Base-by-base conservation (phyloP, 2,329 filamentous ascomycete genomes). In the Plectosphaerella sp. region DNA sequence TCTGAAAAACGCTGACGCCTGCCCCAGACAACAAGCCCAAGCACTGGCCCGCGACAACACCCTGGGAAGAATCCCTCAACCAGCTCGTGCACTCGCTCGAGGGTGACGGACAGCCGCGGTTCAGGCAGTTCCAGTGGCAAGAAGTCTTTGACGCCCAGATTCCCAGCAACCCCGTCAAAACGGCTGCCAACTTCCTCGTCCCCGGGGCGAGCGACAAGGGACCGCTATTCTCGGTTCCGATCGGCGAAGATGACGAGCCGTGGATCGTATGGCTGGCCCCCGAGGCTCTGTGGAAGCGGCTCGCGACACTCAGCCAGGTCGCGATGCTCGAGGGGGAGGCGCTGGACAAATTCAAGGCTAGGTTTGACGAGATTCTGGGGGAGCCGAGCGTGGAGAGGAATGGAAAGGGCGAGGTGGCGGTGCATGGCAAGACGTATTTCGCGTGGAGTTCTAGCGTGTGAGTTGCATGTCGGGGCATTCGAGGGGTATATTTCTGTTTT, bases 231-330 rank as follows among this genome's bases (percentile, higher is more conserved):
- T 76, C 80, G 12, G 71, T 85, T 36, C 85, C 86, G 1, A 67
- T 89, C 7, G 78, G 77, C 10, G 78, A 86, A 61, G 72, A 80
- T 28, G 71, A 67, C 28, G 71, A 83, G 46, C 69, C 73, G 46
- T 87, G 84, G 73, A 79, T 77, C 20, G 75, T 80, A 1, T 81
- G 77, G 75, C 64, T 88, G 52, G 71, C 66, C 25, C 76, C 78
- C 53, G 79, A 88, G 48, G 77, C 74, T 50, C 67, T 89, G 47
- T 88, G 84, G 82, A 75, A 79, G 50, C 76, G 88, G 36, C 76
- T 86, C 54, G 74, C 73, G 47, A 91, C 87, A 12, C 68, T 90
- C 52, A 88, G 84, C 61, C 86, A 89, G 62, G 79, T 91, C 55
- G 78, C 82, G 4, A 73, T 84, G 49, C 67, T 88, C 12, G 65